Base-by-base conservation (phyloP, 2,329 filamentous ascomycete species). In the Clarireedia paspali region DNA sequence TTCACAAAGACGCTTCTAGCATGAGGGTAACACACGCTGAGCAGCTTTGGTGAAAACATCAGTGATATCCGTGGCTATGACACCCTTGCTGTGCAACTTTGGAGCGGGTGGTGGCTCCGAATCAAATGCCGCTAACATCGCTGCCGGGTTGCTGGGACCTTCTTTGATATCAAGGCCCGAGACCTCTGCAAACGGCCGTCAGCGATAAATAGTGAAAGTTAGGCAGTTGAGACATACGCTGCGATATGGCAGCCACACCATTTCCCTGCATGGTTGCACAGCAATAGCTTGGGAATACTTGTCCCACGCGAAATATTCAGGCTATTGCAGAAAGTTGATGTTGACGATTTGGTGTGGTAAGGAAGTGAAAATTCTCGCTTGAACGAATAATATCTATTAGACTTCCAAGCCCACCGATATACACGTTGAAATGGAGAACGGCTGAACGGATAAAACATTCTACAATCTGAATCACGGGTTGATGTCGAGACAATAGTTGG, bases 41-140 rank as follows among this genome's bases (percentile, higher is more conserved):
- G 77, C 75, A 10, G 82, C 83, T 23, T 73, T 64, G 5, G 69
- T 67, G 63, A 86, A 85, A 59, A 74, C 74, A 17, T 75, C 67
- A 1, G 82, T 85, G 52, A 87, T 82, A 63, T 85, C 82, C 26
- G 75, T 73, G 39, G 79, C 72, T 54, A 83, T 69, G 24, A 85
- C 70, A 40, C 82, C 81, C 9, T 75, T 71, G 50, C 63, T 69
- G 26, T 66, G 61, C 36, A 70, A 54, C 50, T 63, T 63, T 10
- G 68, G 68, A 44, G 66, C 61, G 47, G 65, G 64, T 47, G 65
- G 66, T 47, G 64, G 67, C 42, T 64, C 62, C 38, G 56, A 48
- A 30, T 48, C 27, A 40, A 66, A 63, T 36, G 60, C 66, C 23
- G 57, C 60, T 36, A 61, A 56, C 56, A 67, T 65, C 3, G 58